A percentile compares a stretch with the other conserved stretches of the same genome.
Evolutionary conservation across 78 protist genomes (phyloP).

Genomic region (Dictyostelium purpureum): DNA sequence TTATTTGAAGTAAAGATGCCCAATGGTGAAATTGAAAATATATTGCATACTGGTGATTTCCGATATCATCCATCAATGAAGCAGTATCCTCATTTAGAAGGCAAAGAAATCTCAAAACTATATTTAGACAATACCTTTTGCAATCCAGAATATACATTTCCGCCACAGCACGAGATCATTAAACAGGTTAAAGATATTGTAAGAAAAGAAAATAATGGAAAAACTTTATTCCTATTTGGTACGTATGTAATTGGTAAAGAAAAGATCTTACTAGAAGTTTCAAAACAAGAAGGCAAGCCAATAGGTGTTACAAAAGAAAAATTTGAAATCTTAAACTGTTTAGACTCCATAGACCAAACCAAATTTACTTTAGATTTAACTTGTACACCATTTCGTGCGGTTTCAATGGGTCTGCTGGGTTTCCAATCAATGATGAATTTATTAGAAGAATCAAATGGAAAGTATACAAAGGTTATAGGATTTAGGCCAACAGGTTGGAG

Average conservation of each 20-base stretch:
- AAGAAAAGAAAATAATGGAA: constrained; percentile 6
- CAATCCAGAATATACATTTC: constrained; percentile 84
- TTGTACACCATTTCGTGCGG: constrained; percentile 39
- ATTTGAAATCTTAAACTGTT: constrained; percentile 15
- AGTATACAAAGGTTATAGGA: constrained; percentile 44
- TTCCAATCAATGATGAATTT: not conserved
- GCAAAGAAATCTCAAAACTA: constrained; percentile 15
- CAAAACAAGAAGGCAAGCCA: constrained; percentile 22
- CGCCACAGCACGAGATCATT: constrained; percentile 82
- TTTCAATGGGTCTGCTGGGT: constrained; percentile 20
- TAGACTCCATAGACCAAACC: not conserved
- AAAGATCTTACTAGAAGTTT: constrained; percentile 55
- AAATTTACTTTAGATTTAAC: constrained; percentile 39
- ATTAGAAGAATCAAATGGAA: not conserved
- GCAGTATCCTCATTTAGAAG: not conserved
- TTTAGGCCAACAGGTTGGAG: constrained; percentile 89
- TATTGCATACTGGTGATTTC: constrained; percentile 93
- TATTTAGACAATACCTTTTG: constrained; percentile 91
- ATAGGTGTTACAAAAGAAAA: constrained; percentile 48
- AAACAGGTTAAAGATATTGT: constrained; percentile 31
- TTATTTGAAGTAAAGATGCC: constrained; percentile 45
- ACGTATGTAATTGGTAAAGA: constrained; percentile 92
- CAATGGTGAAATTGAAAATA: not conserved
- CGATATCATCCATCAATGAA: constrained; percentile 62
- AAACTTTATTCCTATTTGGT: constrained; percentile 83